Conservation (phyloP, 2,329 filamentous ascomycete genomes). For the Xylaria sp. region DNA sequence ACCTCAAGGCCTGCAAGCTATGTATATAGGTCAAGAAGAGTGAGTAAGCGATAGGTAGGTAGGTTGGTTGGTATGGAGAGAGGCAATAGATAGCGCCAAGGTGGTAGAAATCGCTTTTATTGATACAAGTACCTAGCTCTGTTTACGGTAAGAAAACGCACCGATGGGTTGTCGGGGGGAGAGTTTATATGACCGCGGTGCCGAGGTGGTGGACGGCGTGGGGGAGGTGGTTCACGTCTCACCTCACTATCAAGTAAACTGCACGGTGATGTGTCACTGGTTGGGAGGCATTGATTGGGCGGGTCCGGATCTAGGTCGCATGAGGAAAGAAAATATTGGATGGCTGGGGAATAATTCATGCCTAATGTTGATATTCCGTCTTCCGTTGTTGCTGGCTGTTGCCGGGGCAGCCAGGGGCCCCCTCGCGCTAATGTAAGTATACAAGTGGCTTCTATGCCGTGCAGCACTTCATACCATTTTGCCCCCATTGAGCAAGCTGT, state of each 20-base stretch:
- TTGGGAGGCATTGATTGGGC: conserved; percentile 36
- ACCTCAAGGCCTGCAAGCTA: background rate
- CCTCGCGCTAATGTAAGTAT: too few species aligned
- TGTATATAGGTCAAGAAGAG: background rate
- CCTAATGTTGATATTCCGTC: conserved; percentile 40
- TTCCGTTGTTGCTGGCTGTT: conserved; percentile 43
- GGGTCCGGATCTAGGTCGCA: conserved; percentile 31
- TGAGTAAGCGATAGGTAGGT: background rate
- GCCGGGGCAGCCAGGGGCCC: conserved; percentile 45
- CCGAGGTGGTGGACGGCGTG: background rate
- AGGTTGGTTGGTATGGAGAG: background rate
- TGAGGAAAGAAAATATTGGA: conserved; percentile 35
- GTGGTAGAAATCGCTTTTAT: conserved; percentile 3
- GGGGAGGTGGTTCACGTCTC: conserved; percentile 22
- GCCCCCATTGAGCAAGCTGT: too few species aligned
- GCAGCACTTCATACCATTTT: conserved; percentile 25
- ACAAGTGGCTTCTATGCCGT: too few species aligned
- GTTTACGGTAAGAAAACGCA: conserved; percentile 27
- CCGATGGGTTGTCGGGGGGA: conserved; percentile 29
- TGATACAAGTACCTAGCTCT: conserved; percentile 20
- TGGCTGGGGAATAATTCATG: conserved; percentile 35
- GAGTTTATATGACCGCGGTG: conserved; percentile 16
- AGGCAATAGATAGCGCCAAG: background rate
- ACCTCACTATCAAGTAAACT: conserved; percentile 31
- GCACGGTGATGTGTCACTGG: conserved; percentile 46